Conservation (phyloP, 2,329 filamentous ascomycete species). For the Plenodomus lindquistii region DNA sequence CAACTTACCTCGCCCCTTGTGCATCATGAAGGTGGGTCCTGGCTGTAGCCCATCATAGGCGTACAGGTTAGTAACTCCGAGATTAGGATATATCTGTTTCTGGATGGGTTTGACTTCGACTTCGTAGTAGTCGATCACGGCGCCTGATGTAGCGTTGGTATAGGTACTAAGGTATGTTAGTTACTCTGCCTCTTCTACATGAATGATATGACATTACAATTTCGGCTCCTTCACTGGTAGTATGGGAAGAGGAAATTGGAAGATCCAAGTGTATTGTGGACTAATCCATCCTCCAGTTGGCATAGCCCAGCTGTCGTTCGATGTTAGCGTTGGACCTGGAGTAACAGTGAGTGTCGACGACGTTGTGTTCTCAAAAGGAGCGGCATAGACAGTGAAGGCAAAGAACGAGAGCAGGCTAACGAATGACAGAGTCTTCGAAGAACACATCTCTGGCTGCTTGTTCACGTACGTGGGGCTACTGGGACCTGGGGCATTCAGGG, state of each 20-base stretch:
- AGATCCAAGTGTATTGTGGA: constrained; percentile 47
- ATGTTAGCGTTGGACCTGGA: constrained; percentile 1
- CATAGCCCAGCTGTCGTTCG: constrained; percentile 4
- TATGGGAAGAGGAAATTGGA: constrained; percentile 50
- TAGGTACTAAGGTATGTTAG: constrained; percentile 33
- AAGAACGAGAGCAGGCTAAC: constrained; percentile 6
- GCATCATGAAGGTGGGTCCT: constrained; percentile 58
- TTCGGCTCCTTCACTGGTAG: constrained; percentile 50
- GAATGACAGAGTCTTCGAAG: constrained; percentile 3
- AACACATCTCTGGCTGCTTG: constrained; percentile 9
- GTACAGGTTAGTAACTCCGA: constrained; percentile 45
- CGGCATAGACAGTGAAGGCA: constrained; percentile 2
- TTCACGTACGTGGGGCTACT: background rate
- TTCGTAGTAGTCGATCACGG: constrained; percentile 53
- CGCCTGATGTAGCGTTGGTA: constrained; percentile 40
- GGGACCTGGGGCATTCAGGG: background rate
- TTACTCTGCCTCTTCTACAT: constrained; percentile 7
- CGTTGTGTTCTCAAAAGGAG: constrained; percentile 7
- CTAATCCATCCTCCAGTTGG: constrained; percentile 31
- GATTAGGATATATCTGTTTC: constrained; percentile 50
- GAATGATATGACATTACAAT: constrained; percentile 37
- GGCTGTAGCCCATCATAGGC: constrained; percentile 61
- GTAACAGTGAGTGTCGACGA: background rate
- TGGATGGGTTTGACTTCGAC: constrained; percentile 48
- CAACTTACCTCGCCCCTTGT: constrained; percentile 46